Percentiles rank a stretch among this genome's conserved stretches.
Evolutionary conservation across 2,329 filamentous ascomycete genomes (phyloP).

Genomic region (Sporothrix pseudoabietina): DNA sequence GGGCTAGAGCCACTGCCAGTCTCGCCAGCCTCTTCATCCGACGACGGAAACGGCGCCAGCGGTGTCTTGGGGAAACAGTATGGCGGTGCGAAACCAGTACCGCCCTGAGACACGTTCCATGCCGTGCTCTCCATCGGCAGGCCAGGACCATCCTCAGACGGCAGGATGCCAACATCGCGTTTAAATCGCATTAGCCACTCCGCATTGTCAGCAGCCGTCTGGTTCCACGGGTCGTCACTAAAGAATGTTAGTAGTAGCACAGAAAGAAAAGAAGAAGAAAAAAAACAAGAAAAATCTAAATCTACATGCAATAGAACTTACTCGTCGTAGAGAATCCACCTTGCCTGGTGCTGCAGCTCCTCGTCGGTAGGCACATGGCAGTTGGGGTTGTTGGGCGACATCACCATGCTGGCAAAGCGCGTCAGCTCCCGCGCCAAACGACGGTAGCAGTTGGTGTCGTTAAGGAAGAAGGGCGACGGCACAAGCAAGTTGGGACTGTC

Average conservation of each 20-base stretch:
- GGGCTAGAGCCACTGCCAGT: constrained; percentile 45
- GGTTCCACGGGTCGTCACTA: constrained; percentile 66
- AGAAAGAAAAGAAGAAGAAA: neutral
- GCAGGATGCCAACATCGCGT: constrained; percentile 56
- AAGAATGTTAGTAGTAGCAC: neutral
- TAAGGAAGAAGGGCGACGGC: constrained; percentile 52
- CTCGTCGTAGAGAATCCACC: constrained; percentile 65
- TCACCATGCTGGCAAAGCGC: constrained; percentile 55
- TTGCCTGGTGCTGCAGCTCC: constrained; percentile 65
- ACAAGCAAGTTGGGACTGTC: constrained; percentile 34
- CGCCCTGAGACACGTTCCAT: constrained; percentile 55
- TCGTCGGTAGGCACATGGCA: constrained; percentile 60
- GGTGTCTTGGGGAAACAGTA: constrained; percentile 52
- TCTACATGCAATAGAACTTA: constrained; percentile 41
- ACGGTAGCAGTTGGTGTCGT: constrained; percentile 63
- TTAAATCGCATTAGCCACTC: constrained; percentile 68
- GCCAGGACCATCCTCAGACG: constrained; percentile 53
- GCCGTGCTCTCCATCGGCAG: constrained; percentile 44
- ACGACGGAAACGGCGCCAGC: constrained; percentile 42
- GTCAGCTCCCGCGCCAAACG: constrained; percentile 57
- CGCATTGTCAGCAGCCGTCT: constrained; percentile 63
- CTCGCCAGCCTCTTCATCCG: constrained; percentile 40
- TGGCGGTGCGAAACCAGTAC: constrained; percentile 59
- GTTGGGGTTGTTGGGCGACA: constrained; percentile 63
- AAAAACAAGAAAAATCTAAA: neutral